A percentile compares a stretch with the other conserved stretches of the same genome.
Evolutionary conservation across 1,139 yeast genomes (phyloP).

Genomic region (Saccharomyces hybrid): DNA sequence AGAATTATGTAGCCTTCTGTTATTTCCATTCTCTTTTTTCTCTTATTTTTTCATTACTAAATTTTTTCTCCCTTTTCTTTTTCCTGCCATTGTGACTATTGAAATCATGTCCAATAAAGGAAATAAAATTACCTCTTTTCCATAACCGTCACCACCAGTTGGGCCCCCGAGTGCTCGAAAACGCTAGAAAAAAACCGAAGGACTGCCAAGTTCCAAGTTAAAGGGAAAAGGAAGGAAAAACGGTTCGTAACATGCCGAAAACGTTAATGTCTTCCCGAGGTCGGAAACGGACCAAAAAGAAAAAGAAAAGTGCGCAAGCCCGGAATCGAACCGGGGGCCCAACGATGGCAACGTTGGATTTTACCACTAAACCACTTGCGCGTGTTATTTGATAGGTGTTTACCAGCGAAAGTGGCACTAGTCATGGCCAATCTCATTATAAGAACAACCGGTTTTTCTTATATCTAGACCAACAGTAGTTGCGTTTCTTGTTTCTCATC

Average conservation of each 20-base stretch:
- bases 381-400: not conserved
- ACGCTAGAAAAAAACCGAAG: not conserved
- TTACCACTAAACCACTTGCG: slow-evolving; percentile 1
- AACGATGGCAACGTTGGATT: slow-evolving; percentile 1
- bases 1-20: not conserved
- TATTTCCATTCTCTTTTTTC: not conserved
- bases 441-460: no score
- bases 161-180: not conserved
- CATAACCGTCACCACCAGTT: not conserved
- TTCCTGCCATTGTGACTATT: not conserved
- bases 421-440: no score
- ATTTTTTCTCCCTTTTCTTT: not conserved
- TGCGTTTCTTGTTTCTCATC: no score
- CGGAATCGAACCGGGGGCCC: slow-evolving; percentile 1
- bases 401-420: no score
- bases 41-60: not conserved
- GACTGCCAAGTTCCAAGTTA: not conserved
- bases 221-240: not conserved
- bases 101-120: not conserved
- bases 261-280: not conserved
- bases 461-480: no score
- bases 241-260: not conserved
- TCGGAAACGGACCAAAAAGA: no score
- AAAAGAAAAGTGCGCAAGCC: not conserved
- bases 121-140: slow-evolving; percentile 1